Conservation (phyloP, 495 filamentous ascomycete species). For the Penicillium manginii region DNA sequence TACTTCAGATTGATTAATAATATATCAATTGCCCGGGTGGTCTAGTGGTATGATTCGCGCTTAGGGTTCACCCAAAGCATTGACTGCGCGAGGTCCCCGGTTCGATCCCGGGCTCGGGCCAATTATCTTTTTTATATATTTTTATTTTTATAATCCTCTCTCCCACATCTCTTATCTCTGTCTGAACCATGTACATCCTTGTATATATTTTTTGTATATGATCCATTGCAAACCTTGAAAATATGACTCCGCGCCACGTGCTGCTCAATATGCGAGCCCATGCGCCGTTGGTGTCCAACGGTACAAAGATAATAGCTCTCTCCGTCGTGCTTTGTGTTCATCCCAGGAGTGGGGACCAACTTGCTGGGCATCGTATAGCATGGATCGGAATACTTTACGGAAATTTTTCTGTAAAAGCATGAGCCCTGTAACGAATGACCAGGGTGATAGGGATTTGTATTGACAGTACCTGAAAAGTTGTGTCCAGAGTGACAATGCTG, state of each 20-base stretch:
- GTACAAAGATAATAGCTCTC: constrained; percentile 1
- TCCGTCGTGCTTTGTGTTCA: constrained; percentile 26
- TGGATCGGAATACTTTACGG: constrained; percentile 21
- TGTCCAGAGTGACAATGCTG: constrained; percentile 62
- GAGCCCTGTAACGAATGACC: no score
- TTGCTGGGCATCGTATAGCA: constrained; percentile 26
- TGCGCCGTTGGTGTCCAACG: no score
- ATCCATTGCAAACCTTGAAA: no score
- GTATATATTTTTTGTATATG: no score
- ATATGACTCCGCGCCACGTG: no score
- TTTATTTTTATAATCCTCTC: no score
- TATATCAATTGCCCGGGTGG: constrained; percentile 30
- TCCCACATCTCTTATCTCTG: no score
- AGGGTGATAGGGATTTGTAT: no score
- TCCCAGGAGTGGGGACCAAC: constrained; percentile 25
- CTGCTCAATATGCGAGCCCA: no score
- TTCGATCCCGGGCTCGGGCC: constrained; percentile 1
- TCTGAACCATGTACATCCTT: no score
- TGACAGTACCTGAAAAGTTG: constrained; percentile 54
- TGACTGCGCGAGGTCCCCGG: constrained; percentile 1
- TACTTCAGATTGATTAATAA: no score
- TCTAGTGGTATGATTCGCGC: constrained; percentile 53
- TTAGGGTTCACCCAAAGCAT: constrained; percentile 32
- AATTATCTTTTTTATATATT: not conserved
- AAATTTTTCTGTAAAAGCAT: no score